These are phyloP conservation scores for Eutrema heterophyllum DNA, from an alignment of 345 rosid species.

Conservation along the genomic window DNA sequence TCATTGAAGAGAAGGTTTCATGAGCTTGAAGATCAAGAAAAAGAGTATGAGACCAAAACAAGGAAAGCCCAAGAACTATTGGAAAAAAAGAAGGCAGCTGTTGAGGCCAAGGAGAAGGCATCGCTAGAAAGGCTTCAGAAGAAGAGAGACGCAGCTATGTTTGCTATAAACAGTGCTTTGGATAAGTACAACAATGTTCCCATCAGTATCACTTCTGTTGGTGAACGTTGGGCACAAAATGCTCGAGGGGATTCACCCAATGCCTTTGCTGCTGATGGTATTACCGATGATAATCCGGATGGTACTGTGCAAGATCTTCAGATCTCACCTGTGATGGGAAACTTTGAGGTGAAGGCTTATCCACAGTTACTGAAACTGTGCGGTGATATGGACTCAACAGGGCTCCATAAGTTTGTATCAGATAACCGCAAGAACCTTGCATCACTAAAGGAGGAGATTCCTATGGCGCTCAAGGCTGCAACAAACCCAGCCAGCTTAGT, in stretches of 20 bases:
- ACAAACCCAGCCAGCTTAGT: slow-evolving; percentile 73
- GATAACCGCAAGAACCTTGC: slow-evolving; percentile 98
- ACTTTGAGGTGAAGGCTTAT: slow-evolving; percentile 58
- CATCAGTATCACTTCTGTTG: slow-evolving; percentile 33
- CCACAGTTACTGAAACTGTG: slow-evolving; percentile 79
- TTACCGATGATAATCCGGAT: slow-evolving; percentile 19
- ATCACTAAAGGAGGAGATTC: slow-evolving; percentile 83
- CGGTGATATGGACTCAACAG: slow-evolving; percentile 78
- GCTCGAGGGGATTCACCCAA: slow-evolving; percentile 45
- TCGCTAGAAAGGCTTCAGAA: slow-evolving; percentile 76
- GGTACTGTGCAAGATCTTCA: slow-evolving; percentile 49
- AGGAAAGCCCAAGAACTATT: slow-evolving; percentile 68
- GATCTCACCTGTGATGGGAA: slow-evolving; percentile 43
- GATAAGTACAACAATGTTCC: slow-evolving; percentile 63
- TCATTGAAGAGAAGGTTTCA: slow-evolving; percentile 97
- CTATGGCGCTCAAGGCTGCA: slow-evolving; percentile 72
- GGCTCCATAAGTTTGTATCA: slow-evolving; percentile 91
- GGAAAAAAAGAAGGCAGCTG: slow-evolving; percentile 77
- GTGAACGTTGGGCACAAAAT: slow-evolving; percentile 35
- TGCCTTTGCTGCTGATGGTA: slow-evolving; percentile 39
- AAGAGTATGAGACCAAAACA: slow-evolving; percentile 68
- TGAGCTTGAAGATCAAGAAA: slow-evolving; percentile 96
- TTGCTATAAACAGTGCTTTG: slow-evolving; percentile 55
- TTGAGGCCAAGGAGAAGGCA: slow-evolving; percentile 74
- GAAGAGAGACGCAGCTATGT: slow-evolving; percentile 85